phyloP scores from a whole-genome alignment of 1,139 yeast species.

The Blastobotrys aristatus region DNA sequence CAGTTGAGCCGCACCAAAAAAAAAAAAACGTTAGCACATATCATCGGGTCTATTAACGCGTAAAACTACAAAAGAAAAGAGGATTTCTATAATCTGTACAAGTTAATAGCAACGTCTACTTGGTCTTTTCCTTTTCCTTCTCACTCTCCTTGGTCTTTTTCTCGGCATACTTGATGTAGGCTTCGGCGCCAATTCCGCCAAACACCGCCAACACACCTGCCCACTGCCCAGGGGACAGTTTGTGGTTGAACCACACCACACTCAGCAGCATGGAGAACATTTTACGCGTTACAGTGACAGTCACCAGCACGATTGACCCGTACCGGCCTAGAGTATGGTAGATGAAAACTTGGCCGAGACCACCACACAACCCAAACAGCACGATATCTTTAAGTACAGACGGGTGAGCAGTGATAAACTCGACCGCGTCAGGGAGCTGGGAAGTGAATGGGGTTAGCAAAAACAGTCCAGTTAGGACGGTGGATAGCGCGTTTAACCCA shows the following conservation, averaged over 20 bases:
- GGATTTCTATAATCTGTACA: background rate
- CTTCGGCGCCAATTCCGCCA: constrained; percentile 72
- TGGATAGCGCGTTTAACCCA: constrained; percentile 60
- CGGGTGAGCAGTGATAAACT: constrained; percentile 48
- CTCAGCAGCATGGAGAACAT: constrained; percentile 93
- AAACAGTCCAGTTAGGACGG: constrained; percentile 39
- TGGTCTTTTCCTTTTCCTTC: background rate
- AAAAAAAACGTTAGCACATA: too few relatives aligned
- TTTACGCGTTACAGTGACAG: constrained; percentile 93
- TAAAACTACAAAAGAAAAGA: background rate
- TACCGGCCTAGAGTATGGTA: constrained; percentile 77
- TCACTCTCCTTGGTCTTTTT: constrained; percentile 2
- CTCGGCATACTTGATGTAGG: constrained; percentile 40
- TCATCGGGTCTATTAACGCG: background rate
- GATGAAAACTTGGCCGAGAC: constrained; percentile 88
- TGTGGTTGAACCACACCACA: constrained; percentile 79
- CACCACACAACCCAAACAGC: constrained; percentile 73
- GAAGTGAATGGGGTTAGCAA: constrained; percentile 39
- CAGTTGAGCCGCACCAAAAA: too few relatives aligned
- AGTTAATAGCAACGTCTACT: too few relatives aligned
- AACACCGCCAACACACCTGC: constrained; percentile 73
- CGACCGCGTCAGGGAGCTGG: constrained; percentile 47
- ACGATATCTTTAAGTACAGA: constrained; percentile 54
- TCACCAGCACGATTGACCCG: constrained; percentile 78
- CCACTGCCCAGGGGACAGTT: constrained; percentile 63